Evolutionary conservation across 805 yeast genomes (phyloP), one percentile per base, ranked within the genome.

Genomic region (Spathaspora boniae): DNA sequence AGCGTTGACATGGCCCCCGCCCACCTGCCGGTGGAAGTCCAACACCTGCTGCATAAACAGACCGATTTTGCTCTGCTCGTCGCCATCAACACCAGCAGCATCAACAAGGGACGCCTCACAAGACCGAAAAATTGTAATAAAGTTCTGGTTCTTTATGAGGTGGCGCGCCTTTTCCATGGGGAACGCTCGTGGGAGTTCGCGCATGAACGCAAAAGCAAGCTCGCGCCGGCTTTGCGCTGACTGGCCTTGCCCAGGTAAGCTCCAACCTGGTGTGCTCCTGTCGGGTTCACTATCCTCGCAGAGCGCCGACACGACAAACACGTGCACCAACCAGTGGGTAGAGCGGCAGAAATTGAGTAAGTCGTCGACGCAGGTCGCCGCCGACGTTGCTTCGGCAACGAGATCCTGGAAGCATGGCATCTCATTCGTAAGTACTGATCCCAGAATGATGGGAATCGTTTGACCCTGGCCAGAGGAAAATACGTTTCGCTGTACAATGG

Each of bases 401-500:
- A 62, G 39, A 3, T 19, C 27, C 9, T 43, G 35, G 41, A 65
- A 66, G 5, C 38, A 25, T 0, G 72, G 71, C 16, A 66, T 44
- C 40, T 66, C 72, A 7, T 41, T 45, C 2, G 50, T 40, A 5
- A 36, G 33, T 6, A 66, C 24, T 1, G 43, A 38, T 1, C 68
- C 70, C 18, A 50, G 50, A 7, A 66, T 37, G 5, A 58, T 38
- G 2, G 69, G 62, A 25, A 45, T 42, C 17, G 45, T 40, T 1
- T 39, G 33, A 9, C 33, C 42, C 9, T 46, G 43, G 2, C 55
- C 50, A 2, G 53, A 33, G 3, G 54, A 36, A 39, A 57, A 58
- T 6, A 53, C 48, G 35, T 62, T 62, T 36, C 54, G 44, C 21
- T 50, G 58, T 24, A 48, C 42, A 5, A 44, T 41, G 0, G 66